phyloP scores from a whole-genome alignment of 2,329 filamentous ascomycete species.

The Aspergillus clavatus region DNA sequence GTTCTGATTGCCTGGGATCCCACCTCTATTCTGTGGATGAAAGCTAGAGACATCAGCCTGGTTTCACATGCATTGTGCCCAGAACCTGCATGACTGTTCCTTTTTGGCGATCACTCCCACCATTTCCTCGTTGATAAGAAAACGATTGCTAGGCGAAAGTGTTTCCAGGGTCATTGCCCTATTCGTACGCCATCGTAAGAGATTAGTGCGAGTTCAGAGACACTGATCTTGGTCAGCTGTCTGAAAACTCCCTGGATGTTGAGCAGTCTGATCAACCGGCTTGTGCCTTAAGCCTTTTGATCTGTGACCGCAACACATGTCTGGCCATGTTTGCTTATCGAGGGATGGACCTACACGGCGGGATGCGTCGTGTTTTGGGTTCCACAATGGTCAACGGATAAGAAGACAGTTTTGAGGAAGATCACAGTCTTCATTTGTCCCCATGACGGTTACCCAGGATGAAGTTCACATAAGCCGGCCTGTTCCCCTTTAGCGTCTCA shows the following conservation, averaged over 20 bases:
- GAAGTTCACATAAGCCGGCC: constrained; percentile 69
- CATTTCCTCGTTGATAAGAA: neutral
- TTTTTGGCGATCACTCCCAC: neutral
- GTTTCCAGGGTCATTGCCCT: too few relatives aligned
- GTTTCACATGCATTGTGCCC: neutral
- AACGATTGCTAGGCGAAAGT: neutral
- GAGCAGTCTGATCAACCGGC: too few relatives aligned
- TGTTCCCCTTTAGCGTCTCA: constrained; percentile 63
- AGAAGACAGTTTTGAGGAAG: constrained; percentile 6
- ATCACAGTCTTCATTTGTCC: constrained; percentile 16
- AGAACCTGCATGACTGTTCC: neutral
- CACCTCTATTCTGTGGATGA: neutral
- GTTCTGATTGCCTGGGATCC: neutral
- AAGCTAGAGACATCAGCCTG: neutral
- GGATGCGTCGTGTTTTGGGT: neutral
- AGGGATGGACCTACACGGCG: too few relatives aligned
- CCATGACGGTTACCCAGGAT: constrained; percentile 46
- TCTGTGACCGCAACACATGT: too few relatives aligned
- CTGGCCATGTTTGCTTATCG: too few relatives aligned
- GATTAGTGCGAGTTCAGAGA: too few relatives aligned
- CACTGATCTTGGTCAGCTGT: too few relatives aligned
- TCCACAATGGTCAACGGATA: neutral
- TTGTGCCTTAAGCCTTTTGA: too few relatives aligned
- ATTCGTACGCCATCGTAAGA: too few relatives aligned
- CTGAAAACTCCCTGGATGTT: too few relatives aligned